These are phyloP conservation scores for Neurospora tetraspora DNA, from an alignment of 495 filamentous ascomycete species.

Conservation along the genomic window DNA sequence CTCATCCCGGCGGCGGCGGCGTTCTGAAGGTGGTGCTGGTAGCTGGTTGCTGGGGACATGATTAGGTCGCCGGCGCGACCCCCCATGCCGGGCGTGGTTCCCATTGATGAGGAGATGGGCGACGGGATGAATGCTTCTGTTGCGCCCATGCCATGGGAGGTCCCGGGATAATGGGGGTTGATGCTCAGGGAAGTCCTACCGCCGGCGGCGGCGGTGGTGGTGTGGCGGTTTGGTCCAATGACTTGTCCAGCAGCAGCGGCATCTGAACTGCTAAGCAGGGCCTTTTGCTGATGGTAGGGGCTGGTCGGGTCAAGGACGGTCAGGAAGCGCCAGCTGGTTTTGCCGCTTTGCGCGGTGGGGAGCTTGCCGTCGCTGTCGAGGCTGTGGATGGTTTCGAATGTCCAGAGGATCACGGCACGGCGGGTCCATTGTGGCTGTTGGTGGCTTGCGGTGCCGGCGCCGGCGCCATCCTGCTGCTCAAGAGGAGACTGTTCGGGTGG, in stretches of 20 bases:
- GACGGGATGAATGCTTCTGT: background rate
- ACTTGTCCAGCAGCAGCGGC: background rate
- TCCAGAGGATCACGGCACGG: conserved; percentile 37
- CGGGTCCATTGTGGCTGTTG: conserved; percentile 25
- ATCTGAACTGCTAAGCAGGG: conserved; percentile 17
- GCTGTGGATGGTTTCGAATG: conserved; percentile 34
- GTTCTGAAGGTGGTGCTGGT: conserved; percentile 29
- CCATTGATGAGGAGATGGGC: background rate
- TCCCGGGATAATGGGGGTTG: background rate
- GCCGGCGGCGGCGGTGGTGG: background rate
- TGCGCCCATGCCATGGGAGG: background rate
- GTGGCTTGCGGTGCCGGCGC: conserved; percentile 3
- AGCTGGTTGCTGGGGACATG: conserved; percentile 35
- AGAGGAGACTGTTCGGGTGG: conserved; percentile 15
- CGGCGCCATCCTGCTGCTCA: conserved; percentile 3
- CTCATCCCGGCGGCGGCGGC: conserved; percentile 11
- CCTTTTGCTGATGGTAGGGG: conserved; percentile 34
- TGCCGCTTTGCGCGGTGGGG: conserved; percentile 11
- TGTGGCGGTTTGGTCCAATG: background rate
- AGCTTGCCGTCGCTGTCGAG: conserved; percentile 22
- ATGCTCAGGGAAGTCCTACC: background rate
- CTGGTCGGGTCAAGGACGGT: conserved; percentile 37
- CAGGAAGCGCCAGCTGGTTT: conserved; percentile 37
- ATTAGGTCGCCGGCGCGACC: conserved; percentile 18
- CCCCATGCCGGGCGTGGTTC: background rate